These are phyloP conservation scores for Tylopilus rubrobrunneus DNA, from an alignment of 768 basidiomycete genomes.

Conservation along the genomic window DNA sequence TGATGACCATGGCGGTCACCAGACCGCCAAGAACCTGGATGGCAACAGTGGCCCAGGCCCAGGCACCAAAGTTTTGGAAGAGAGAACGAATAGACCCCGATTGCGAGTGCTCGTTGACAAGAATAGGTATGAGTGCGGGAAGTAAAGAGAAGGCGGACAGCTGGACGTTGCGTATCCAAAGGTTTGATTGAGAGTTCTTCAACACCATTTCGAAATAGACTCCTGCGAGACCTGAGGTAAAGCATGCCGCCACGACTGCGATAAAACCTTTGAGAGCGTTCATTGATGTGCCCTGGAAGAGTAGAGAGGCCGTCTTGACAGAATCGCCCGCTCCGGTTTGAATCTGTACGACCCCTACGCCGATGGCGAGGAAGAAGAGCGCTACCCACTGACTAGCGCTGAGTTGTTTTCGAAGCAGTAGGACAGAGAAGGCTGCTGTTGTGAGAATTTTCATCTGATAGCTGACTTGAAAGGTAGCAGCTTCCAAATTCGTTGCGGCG, in stretches of 20 bases:
- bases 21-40: conserved; percentile 91
- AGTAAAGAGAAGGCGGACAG: conserved; percentile 91
- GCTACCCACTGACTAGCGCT: conserved; percentile 78
- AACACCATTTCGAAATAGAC: conserved; percentile 99
- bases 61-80: conserved; percentile 82
- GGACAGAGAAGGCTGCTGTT: conserved; percentile 84
- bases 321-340: conserved; percentile 43
- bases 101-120: conserved; percentile 47
- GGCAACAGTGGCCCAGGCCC: conserved; percentile 88
- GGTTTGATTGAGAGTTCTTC: conserved; percentile 82
- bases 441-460: conserved; percentile 98
- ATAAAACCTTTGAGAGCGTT: conserved; percentile 80
- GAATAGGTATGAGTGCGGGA: conserved; percentile 77
- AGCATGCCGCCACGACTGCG: conserved; percentile 87
- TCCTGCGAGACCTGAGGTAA: conserved; percentile 93
- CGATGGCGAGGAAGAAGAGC: conserved; percentile 78
- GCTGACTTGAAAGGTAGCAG: conserved; percentile 94
- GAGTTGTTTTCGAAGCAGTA: conserved; percentile 75
- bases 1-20: conserved; percentile 90
- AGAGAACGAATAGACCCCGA: conserved; percentile 46
- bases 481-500: conserved; percentile 89
- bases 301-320: conserved; percentile 25
- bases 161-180: conserved; percentile 97
- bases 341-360: conserved; percentile 87
- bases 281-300: conserved; percentile 56